Base-by-base conservation (phyloP, 2,329 filamentous ascomycete genomes). In the Penicillium sp. region DNA sequence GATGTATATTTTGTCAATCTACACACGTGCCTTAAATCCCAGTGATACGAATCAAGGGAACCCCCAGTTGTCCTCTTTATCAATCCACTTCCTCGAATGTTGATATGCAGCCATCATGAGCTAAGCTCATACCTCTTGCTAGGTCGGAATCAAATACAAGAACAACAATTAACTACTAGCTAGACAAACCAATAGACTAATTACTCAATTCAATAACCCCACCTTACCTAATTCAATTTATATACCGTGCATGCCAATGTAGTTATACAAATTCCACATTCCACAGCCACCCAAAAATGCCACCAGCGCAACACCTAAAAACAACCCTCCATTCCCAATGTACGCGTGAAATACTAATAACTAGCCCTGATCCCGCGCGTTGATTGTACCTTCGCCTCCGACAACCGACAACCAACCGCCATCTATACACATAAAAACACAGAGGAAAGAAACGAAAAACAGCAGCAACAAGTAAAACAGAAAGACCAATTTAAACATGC, bases 401-500 rank as follows among this genome's bases (percentile, higher is more conserved):
- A 21, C 54, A 45, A 39, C 13, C 38, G 25, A 21, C 33, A 41
- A 39, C 25, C n/a, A 6, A 10, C 17, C 29, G 35, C 43, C 19
- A 35, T 27, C 1, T 17, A 33, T 15, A 19, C 17, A 54, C 2
- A n/a, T 33, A 17, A n/a, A 21, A 31, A 12, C 19, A 31, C 3
- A 21, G 15, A 13, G 2, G 41, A 17, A 21, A n/a, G 4, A 43
- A 42, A 33, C 6, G 0, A 31, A 41, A 21, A 13, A 15, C 12
- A 15, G 4, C 7, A 41, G 1, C 25, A 33, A 10, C 10, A 19
- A 48, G 2, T 2, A 13, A 12, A 39, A 3, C 1, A 13, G 1
- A 23, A 25, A 31, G 0, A 1, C 7, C 27, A 39, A 45, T 31
- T 17, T 9, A 42, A 60, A 42, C 15, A 69, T 69, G 67, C 59